These are phyloP conservation scores for Cucumis sativus DNA, from an alignment of 306 rosid species.

Conservation along the genomic window DNA sequence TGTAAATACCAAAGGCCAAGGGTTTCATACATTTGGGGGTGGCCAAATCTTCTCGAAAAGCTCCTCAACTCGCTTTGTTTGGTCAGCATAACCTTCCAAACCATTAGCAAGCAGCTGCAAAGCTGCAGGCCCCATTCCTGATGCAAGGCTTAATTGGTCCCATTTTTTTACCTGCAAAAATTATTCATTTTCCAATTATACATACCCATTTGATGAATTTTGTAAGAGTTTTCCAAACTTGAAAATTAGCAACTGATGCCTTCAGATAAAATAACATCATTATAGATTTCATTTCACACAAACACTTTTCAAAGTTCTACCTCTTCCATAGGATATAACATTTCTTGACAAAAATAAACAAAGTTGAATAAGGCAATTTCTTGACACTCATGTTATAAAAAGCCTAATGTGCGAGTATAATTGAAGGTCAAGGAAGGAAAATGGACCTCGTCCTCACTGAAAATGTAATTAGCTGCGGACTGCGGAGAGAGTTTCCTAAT, in stretches of 20 bases:
- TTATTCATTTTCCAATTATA: not conserved
- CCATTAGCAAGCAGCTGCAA: conserved; percentile 76
- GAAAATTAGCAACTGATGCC: not conserved
- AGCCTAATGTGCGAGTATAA: not conserved
- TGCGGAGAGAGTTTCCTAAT: conserved; percentile 76
- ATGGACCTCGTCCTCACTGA: conserved; percentile 68
- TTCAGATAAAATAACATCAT: not conserved
- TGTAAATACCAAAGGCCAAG: not conserved
- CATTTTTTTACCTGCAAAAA: conserved; percentile 56
- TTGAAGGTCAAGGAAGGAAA: conserved; percentile 11
- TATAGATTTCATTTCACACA: not conserved
- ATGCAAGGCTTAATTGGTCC: conserved; percentile 64
- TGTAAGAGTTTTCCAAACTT: not conserved
- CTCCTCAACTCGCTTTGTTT: conserved; percentile 80
- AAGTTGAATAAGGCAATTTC: not conserved
- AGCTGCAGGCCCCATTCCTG: conserved; percentile 80
- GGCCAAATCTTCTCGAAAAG: conserved; percentile 85
- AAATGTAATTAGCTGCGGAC: conserved; percentile 50
- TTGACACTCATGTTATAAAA: not conserved
- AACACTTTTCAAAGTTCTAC: not conserved
- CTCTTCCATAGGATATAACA: not conserved
- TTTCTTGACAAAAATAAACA: not conserved
- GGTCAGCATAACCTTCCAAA: conserved; percentile 67
- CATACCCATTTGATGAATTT: not conserved
- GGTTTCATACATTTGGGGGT: conserved; percentile 77